Percentiles rank a stretch among this genome's conserved stretches.
Evolutionary conservation across 352 stramenopile genomes (phyloP).

Genomic region (Globisporangium viniferum): DNA sequence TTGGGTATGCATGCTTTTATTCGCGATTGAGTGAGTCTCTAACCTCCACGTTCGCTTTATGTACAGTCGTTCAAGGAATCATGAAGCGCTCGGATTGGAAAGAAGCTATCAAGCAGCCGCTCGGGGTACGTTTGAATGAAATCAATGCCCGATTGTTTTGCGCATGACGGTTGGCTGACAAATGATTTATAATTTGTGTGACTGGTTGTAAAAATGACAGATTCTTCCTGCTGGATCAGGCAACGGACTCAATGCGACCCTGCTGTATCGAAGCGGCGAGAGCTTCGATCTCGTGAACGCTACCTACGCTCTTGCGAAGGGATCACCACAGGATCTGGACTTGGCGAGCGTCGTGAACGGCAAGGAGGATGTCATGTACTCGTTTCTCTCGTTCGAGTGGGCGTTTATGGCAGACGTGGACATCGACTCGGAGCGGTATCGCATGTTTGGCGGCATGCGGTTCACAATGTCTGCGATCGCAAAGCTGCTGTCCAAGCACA

Average conservation of each 20-base stretch:
- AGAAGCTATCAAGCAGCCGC: slow-evolving; percentile 44
- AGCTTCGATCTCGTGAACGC: slow-evolving; percentile 50
- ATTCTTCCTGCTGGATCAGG: slow-evolving; percentile 53
- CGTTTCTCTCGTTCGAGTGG: slow-evolving; percentile 84
- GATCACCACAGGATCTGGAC: slow-evolving; percentile 57
- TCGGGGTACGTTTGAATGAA: slow-evolving; percentile 37
- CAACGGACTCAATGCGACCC: slow-evolving; percentile 59
- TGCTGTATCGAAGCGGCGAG: slow-evolving; percentile 52
- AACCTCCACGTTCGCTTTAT: not conserved
- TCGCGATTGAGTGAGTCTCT: not conserved
- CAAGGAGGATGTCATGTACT: slow-evolving; percentile 55
- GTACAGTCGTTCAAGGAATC: slow-evolving; percentile 65
- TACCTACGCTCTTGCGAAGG: slow-evolving; percentile 65
- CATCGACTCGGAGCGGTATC: slow-evolving; percentile 63
- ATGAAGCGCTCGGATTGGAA: slow-evolving; percentile 63
- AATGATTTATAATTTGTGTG: not conserved
- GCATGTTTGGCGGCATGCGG: slow-evolving; percentile 51
- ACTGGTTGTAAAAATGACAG: slow-evolving; percentile 13
- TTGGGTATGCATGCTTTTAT: not conserved
- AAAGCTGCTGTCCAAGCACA: slow-evolving; percentile 37
- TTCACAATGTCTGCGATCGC: slow-evolving; percentile 48
- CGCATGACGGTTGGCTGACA: not conserved
- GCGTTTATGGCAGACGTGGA: slow-evolving; percentile 78
- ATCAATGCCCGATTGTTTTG: not conserved
- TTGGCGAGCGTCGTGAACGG: slow-evolving; percentile 43